phyloP scores from a whole-genome alignment of 2,329 filamentous ascomycete species.

The Myrmaecium sp. region DNA sequence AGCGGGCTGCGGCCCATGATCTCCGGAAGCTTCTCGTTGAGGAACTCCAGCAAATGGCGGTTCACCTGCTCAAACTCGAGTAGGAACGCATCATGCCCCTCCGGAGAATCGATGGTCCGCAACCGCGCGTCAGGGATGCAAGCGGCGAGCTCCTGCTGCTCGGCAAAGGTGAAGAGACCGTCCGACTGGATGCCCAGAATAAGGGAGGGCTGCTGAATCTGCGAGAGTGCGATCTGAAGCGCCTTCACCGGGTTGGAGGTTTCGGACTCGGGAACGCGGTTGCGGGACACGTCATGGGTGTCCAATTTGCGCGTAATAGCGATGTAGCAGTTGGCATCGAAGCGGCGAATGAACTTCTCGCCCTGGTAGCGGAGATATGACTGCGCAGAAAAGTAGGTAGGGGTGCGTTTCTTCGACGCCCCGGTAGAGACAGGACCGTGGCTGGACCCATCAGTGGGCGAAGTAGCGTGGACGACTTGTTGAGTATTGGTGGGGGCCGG shows the following conservation, averaged over 20 bases:
- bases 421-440: slow-evolving; percentile 6
- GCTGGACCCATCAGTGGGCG: slow-evolving; percentile 4
- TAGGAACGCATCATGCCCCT: slow-evolving; percentile 92
- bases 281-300: slow-evolving; percentile 83
- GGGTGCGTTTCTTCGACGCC: slow-evolving; percentile 23
- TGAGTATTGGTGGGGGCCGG: slow-evolving; percentile 10
- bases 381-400: slow-evolving; percentile 93
- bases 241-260: slow-evolving; percentile 32
- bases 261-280: slow-evolving; percentile 34
- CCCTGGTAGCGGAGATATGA: slow-evolving; percentile 96
- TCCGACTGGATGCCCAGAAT: slow-evolving; percentile 92
- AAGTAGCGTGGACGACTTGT: no score
- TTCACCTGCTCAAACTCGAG: slow-evolving; percentile 98
- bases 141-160: slow-evolving; percentile 80
- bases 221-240: slow-evolving; percentile 50
- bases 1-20: slow-evolving; percentile 51
- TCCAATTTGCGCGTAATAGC: slow-evolving; percentile 96
- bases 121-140: slow-evolving; percentile 63
- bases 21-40: slow-evolving; percentile 67
- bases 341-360: slow-evolving; percentile 88
- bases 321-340: slow-evolving; percentile 98
- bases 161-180: slow-evolving; percentile 89
- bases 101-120: slow-evolving; percentile 78
- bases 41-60: slow-evolving; percentile 64
- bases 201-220: slow-evolving; percentile 77